These are phyloP conservation scores for Jamesozyma rosinii DNA, from an alignment of 805 yeast genomes.

Conservation along the genomic window DNA sequence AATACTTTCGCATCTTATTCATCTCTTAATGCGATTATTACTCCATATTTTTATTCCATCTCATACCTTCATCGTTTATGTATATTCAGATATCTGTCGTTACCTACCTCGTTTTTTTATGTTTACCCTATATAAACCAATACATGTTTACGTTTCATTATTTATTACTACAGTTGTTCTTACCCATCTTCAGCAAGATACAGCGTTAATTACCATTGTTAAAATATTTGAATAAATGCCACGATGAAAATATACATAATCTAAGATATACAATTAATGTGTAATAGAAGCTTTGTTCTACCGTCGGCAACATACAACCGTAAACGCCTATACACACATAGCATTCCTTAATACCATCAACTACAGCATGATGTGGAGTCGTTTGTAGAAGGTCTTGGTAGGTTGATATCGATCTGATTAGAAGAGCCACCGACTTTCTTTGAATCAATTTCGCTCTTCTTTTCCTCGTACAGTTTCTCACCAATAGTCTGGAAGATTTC, in stretches of 20 bases:
- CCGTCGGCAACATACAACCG: no score
- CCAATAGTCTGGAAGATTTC: conserved; percentile 44
- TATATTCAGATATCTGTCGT: no score
- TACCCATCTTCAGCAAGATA: background rate
- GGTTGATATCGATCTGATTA: conserved; percentile 24
- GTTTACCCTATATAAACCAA: background rate
- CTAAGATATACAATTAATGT: background rate
- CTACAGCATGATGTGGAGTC: conserved; percentile 36
- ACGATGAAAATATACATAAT: background rate
- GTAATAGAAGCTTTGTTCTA: no score
- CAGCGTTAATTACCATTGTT: background rate
- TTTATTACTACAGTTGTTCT: background rate
- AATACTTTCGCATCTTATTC: no score
- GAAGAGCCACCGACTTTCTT: conserved; percentile 7
- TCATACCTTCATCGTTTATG: background rate
- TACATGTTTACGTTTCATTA: no score
- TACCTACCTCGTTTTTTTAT: background rate
- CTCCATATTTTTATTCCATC: no score
- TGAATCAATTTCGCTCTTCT: conserved; percentile 15
- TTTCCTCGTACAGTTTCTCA: conserved; percentile 31
- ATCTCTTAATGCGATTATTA: no score
- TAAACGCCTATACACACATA: background rate
- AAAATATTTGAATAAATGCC: background rate
- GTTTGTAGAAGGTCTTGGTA: conserved; percentile 38
- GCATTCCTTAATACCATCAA: conserved; percentile 7